A percentile compares a stretch with the other conserved stretches of the same genome.
Conservation (phyloP, 2,329 filamentous ascomycete genomes). For the Aspergillus tubingensis region DNA sequence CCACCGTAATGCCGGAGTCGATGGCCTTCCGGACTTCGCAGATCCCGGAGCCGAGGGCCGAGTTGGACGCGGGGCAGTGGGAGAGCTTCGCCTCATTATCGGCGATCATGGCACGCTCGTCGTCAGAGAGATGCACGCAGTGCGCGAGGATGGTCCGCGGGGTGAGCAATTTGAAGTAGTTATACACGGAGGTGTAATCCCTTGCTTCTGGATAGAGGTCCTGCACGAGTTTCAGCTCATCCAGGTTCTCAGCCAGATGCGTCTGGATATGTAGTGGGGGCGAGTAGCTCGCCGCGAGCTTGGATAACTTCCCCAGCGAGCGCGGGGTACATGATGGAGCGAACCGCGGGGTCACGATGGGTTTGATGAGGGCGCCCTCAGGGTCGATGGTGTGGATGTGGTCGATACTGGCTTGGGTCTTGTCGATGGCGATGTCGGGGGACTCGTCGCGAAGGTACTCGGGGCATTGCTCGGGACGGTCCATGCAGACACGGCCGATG, state of each 20-base stretch:
- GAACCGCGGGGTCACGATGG: conserved; percentile 75
- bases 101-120: conserved; percentile 67
- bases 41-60: conserved; percentile 75
- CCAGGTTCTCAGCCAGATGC: conserved; percentile 81
- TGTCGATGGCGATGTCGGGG: conserved; percentile 57
- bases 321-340: conserved; percentile 56
- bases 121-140: conserved; percentile 70
- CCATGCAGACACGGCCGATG: conserved; percentile 95
- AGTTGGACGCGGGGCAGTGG: conserved; percentile 88
- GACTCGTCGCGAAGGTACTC: conserved; percentile 77
- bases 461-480: conserved; percentile 65
- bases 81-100: conserved; percentile 65
- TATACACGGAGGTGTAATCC: conserved; percentile 81
- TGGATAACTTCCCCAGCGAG: conserved; percentile 64
- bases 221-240: conserved; percentile 71
- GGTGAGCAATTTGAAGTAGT: conserved; percentile 68
- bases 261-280: conserved; percentile 72
- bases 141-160: conserved; percentile 80
- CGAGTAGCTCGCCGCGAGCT: conserved; percentile 61
- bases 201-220: conserved; percentile 64
- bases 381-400: conserved; percentile 73
- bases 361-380: conserved; percentile 60
- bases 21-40: conserved; percentile 75
- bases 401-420: conserved; percentile 61
- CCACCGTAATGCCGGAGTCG: conserved; percentile 73